Conservation (phyloP, 2,329 filamentous ascomycete genomes). For the Microthyrium microscopicum region DNA sequence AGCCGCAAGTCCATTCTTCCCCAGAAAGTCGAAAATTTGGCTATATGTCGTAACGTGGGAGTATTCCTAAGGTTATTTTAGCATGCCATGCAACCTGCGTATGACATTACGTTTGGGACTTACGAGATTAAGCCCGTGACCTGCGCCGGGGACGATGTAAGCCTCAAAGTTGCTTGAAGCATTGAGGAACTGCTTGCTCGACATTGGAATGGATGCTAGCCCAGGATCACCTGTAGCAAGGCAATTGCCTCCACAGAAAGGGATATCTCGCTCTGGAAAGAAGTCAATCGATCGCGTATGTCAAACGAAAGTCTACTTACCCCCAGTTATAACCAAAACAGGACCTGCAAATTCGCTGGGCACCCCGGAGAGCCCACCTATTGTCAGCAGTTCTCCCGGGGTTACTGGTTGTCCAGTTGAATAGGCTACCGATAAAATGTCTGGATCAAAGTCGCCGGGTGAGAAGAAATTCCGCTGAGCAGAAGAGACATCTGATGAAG, state of each 20-base stretch:
- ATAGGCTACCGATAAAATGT: background rate
- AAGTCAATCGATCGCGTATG: no score
- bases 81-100: no score
- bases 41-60: no score
- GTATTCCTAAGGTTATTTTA: no score
- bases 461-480: constrained; percentile 3
- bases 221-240: constrained; percentile 1
- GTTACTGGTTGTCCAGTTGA: constrained; percentile 4
- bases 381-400: constrained; percentile 2
- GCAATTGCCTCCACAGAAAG: constrained; percentile 19
- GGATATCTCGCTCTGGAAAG: constrained; percentile 8
- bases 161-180: constrained; percentile 1
- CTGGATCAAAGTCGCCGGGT: constrained; percentile 3
- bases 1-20: no score
- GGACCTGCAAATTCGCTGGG: background rate
- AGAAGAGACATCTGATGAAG: background rate
- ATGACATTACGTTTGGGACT: no score
- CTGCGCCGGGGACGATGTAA: constrained; percentile 5
- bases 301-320: background rate
- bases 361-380: background rate
- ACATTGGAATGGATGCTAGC: background rate
- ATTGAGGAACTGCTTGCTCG: background rate
- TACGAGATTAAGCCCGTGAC: constrained; percentile 6
- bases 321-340: constrained; percentile 1
- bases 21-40: no score